Conservation (phyloP, 768 basidiomycete genomes). For the Termitomyces sp. region DNA sequence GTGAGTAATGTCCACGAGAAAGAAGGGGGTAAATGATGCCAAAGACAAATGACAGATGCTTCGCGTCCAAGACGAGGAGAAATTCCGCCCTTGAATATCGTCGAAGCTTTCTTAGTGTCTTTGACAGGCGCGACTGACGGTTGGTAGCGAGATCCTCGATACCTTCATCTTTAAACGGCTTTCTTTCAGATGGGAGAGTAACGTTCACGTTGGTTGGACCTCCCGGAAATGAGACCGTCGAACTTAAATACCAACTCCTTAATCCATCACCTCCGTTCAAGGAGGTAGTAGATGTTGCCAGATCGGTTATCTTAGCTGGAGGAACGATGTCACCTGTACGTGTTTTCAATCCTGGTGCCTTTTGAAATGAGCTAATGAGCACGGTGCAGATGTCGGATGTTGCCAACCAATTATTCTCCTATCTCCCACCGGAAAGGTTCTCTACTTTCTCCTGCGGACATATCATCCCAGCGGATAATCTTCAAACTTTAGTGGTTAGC, state of each 20-base stretch:
- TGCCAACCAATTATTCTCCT: slow-evolving; percentile 71
- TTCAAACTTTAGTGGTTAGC: slow-evolving; percentile 70
- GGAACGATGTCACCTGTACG: slow-evolving; percentile 98
- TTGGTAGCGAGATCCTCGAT: slow-evolving; percentile 19
- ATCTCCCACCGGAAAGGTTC: slow-evolving; percentile 58
- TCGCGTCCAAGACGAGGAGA: slow-evolving; percentile 31
- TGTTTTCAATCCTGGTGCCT: not conserved
- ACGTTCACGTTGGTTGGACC: slow-evolving; percentile 48
- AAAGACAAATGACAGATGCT: not conserved
- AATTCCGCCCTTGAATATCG: slow-evolving; percentile 73
- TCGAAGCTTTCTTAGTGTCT: slow-evolving; percentile 76
- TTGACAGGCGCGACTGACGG: slow-evolving; percentile 79
- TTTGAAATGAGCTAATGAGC: not conserved
- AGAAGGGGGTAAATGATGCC: not conserved
- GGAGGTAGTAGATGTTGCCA: slow-evolving; percentile 77
- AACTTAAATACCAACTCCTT: slow-evolving; percentile 87
- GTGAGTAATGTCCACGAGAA: slow-evolving; percentile 19
- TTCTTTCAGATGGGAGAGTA: slow-evolving; percentile 67
- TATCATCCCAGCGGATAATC: slow-evolving; percentile 78
- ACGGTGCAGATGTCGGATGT: slow-evolving; percentile 79
- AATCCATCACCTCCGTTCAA: slow-evolving; percentile 87
- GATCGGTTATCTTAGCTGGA: slow-evolving; percentile 88
- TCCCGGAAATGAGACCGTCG: slow-evolving; percentile 42
- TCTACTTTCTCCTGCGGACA: slow-evolving; percentile 88
- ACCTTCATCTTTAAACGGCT: not conserved